phyloP scores from a whole-genome alignment of 176 grass and related monocot genomes.

The Juncus inflexus region DNA sequence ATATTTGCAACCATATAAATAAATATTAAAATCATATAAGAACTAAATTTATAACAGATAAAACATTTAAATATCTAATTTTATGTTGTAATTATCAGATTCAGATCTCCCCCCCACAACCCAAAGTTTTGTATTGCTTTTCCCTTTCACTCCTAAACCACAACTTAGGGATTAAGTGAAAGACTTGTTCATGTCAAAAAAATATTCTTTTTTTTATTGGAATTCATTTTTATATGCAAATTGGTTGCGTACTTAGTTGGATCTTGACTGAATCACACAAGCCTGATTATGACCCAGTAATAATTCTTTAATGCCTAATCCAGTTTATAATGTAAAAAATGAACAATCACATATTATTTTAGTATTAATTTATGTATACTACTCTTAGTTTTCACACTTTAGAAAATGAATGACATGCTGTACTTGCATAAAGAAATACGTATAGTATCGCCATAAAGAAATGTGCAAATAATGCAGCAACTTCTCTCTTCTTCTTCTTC shows the following conservation, averaged over 20 bases:
- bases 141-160: too few species aligned
- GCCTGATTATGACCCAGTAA: conserved; percentile 12
- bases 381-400: not conserved
- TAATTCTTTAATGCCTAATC: not conserved
- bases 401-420: conserved; percentile 5
- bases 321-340: conserved; percentile 10
- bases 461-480: not conserved
- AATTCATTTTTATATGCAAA: not conserved
- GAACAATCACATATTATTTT: not conserved
- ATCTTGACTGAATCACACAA: conserved; percentile 14
- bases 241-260: conserved; percentile 20
- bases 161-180: too few species aligned
- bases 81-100: too few species aligned
- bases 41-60: too few species aligned
- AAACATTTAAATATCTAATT: too few species aligned
- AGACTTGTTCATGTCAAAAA: too few species aligned
- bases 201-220: too few species aligned
- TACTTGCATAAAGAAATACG: not conserved
- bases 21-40: too few species aligned
- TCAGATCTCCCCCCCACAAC: too few species aligned
- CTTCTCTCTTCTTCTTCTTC: not conserved
- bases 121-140: too few species aligned
- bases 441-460: not conserved
- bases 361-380: not conserved
- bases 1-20: too few species aligned